Evolutionary conservation across 805 yeast species (phyloP), one percentile per base, ranked within the genome.

Genomic region (Kuraishia cidri): DNA sequence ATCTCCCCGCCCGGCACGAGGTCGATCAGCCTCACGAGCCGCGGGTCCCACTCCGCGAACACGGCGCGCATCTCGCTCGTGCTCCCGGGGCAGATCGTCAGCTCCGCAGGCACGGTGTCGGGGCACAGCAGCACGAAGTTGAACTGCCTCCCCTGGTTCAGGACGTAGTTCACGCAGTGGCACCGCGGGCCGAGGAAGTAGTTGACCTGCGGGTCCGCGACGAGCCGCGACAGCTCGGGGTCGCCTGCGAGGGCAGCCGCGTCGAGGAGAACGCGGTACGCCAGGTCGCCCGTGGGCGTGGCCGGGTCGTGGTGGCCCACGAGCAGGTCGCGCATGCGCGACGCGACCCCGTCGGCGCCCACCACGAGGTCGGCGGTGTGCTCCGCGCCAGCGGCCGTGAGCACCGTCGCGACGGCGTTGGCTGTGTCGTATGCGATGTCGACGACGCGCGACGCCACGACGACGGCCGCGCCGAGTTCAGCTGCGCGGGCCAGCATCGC

Each of bases 161-260:
- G 38, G 11, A 46, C 41, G 32, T 54, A 54, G n/a, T 46, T 37
- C 22, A 52, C 58, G 25, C 50, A 41, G 34, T 54, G 60, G 27
- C 45, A 41, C 7, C 40, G 33, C 5, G 58, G 58, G 5, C 60
- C 60, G 45, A 52, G 42, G 58, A 57, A 54, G 34, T 47, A 52
- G 35, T 45, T 50, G 13, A 52, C 51, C 36, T 50, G 51, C 12
- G 57, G 52, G 4, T 34, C 35, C 4, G 32, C 31, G 22, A 54
- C 37, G 21, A 38, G 33, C 11, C 33, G 27, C 13, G 42, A 34
- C 24, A 43, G 38, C 25, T 46, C 50, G 3, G 53, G 52, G 29
- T 39, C 22, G 17, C 34, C 35, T 17, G 33, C 29, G 41, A 45
- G 40, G 15, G 37, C 43, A 36, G 27, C 40, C 6, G 43, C 48